Evolutionary conservation across 495 filamentous ascomycete genomes (phyloP), one percentile per base, ranked within the genome.

Genomic region (Neurospora sp.): DNA sequence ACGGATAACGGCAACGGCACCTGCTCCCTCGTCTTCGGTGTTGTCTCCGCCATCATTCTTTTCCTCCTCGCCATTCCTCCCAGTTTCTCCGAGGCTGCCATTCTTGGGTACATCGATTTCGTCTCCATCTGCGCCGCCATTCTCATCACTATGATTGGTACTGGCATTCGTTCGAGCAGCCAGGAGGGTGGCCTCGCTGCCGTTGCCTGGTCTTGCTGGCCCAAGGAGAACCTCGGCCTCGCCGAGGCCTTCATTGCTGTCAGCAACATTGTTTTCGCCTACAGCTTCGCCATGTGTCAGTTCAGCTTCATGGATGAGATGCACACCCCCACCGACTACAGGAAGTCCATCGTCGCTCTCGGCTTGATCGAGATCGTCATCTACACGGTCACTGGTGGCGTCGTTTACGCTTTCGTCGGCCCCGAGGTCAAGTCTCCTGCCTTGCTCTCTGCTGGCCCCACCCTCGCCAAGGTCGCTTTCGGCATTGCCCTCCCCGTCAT

Each of bases 401-500:
- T 94, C 31, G 89, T 94, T 74, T 96, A 95, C 83, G 84, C 81
- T 79, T 96, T 88, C 77, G 89, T 89, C 40, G 93, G 93, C n/a
- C 79, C 80, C 2, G 80, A 82, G n/a, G 92, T 95, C 48, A 75
- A 82, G 7, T 89, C 89, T 1, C 93, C 93, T 0, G 92, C 92
- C 4, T 85, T 95, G 0, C 86, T 89, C 18, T 90, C 90, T 0
- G 89, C 91, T 9, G 85, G 88, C 12, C 81, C 83, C 1, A 38
- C 88, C 0, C 78, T 94, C 18, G 86, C 88, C 72, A 93, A 92
- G 80, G 80, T 94, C 44, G 91, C 92, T 3, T 97, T 92, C 76
- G 93, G 93, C 20, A 84, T 96, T 73, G 93, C 92, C 40, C 84
- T 93, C 18, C 93, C 93, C 71, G 91, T 94, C 42, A 91, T 94